Evolutionary conservation across 192 early-diverging fungal species (phyloP), one percentile per base, ranked within the genome.

Genomic region (Coemansia sp.): DNA sequence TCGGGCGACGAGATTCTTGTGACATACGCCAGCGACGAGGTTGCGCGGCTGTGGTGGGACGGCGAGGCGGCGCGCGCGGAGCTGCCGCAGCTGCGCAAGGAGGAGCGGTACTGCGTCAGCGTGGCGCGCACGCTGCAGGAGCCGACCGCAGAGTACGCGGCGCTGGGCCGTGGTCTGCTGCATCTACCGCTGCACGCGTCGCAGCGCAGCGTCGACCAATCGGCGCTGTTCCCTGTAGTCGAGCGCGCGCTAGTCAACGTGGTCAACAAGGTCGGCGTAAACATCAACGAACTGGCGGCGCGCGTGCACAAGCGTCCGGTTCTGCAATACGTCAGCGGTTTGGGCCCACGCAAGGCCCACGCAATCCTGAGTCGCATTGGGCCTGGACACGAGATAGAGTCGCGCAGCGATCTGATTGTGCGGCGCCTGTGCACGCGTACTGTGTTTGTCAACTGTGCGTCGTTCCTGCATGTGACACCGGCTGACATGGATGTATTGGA

Each of bases 391-490:
- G 11, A 28, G 57, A 71, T 93, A 2, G 88, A 89, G 56, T 81
- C 78, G 21, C 83, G 96, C 54, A 76, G 82, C 29, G 86, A 89
- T 16, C 82, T 98, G 18, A 82, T 95, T 7, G 52, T 82, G 31
- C 71, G 84, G 25, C 76, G 83, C 40, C 59, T 94, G 53, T 75
- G 86, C 71, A 80, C 89, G 8, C 77, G 81, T 60, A 77, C 74
- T 22, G 88, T 97, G 29, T 99, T 95, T 70, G 88, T 93, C 82
- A 99, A 99, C 73, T 92, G 93, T 65, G 88, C 90, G 10, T 88
- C 89, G 54, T 99, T 97, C 77, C 70, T 99, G 49, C 88, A 91
- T 31, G 88, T 99, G 42, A 86, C 85, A 14, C 82, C 82, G 45
- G 58, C 77, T 6, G 77, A 77, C n/a, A 70, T 81, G 40, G 95